phyloP scores from a whole-genome alignment of 257 asterid species.

The Gentiana macrophylla region DNA sequence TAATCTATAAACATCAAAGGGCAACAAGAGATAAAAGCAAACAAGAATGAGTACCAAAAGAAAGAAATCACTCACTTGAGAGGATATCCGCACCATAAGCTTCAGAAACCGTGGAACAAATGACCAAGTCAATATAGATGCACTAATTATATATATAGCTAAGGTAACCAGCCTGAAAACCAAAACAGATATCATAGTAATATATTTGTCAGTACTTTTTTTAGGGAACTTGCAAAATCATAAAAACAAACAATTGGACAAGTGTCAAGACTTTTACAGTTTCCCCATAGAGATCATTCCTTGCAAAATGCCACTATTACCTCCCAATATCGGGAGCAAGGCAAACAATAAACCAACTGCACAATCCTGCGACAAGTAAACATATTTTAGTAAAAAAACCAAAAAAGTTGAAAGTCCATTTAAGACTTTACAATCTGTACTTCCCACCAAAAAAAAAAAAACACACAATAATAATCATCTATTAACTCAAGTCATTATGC shows the following conservation, averaged over 20 bases:
- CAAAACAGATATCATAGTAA: neutral
- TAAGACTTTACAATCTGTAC: too few relatives aligned
- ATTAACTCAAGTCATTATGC: too few relatives aligned
- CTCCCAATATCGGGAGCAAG: conserved; percentile 87
- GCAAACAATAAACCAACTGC: conserved; percentile 96
- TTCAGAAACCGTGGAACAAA: conserved; percentile 77
- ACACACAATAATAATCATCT: too few relatives aligned
- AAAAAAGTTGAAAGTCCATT: too few relatives aligned
- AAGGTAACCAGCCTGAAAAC: conserved; percentile 60
- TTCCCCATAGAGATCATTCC: conserved; percentile 92
- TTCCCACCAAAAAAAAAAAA: too few relatives aligned
- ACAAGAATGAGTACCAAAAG: conserved; percentile 2
- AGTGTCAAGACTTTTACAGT: conserved; percentile 36
- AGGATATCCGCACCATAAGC: conserved; percentile 75
- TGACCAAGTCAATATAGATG: conserved; percentile 70
- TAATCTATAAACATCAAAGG: too few relatives aligned
- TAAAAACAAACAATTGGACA: conserved; percentile 2
- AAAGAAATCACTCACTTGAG: conserved; percentile 55
- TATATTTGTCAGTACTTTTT: neutral
- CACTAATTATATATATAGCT: conserved; percentile 52
- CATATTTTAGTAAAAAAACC: neutral
- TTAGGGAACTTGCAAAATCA: conserved; percentile 6
- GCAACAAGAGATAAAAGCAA: neutral
- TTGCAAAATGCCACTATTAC: conserved; percentile 68
- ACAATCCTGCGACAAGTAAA: conserved; percentile 51